Conservation (phyloP, 176 grass and related monocot species). For the Avena sativa region DNA sequence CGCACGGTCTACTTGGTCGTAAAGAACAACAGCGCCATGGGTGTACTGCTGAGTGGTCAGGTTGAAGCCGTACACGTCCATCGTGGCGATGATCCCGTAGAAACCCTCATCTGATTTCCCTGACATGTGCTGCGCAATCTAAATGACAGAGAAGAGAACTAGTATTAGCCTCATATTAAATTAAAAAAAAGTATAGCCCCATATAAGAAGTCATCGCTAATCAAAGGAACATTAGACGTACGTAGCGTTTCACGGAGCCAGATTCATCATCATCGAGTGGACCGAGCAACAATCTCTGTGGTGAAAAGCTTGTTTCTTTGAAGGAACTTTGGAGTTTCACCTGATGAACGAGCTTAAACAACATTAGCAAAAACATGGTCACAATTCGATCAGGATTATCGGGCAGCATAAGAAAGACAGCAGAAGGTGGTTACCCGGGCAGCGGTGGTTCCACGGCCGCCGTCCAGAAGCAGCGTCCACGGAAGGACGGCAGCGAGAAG, state of each 20-base stretch:
- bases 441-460: background rate
- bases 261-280: background rate
- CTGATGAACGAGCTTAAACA: background rate
- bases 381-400: too few relatives aligned
- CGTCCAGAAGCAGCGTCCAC: background rate
- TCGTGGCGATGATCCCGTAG: background rate
- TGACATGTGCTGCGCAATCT: background rate
- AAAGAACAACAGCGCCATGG: background rate
- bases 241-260: background rate
- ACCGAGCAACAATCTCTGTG: too few relatives aligned
- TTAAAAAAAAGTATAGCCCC: too few relatives aligned
- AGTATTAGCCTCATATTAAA: background rate
- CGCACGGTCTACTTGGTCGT: background rate
- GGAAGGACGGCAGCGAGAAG: background rate
- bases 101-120: background rate
- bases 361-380: background rate
- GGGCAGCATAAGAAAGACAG: too few relatives aligned
- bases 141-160: background rate
- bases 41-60: background rate
- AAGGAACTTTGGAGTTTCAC: background rate
- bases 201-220: background rate
- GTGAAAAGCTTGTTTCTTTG: background rate
- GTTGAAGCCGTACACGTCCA: slow-evolving; percentile 2
- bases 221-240: background rate
- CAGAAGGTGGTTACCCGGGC: background rate